Base-by-base conservation (phyloP, 331 rosid species). In the Stylosanthes scabra region DNA sequence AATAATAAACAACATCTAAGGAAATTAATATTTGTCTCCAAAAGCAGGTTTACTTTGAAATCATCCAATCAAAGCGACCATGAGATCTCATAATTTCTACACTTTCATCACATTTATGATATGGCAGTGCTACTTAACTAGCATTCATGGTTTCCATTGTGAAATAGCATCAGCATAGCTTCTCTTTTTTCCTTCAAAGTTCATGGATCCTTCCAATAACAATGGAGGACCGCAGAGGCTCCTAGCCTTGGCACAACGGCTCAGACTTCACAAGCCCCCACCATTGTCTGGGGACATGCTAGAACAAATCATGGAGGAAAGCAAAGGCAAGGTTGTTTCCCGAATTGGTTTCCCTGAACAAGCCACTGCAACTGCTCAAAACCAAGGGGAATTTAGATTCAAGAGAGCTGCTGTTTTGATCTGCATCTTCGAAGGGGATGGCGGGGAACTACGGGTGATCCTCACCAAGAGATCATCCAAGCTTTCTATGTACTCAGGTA, bases 401-500 rank as follows among this genome's bases (percentile, higher is more conserved):
- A 84, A 76, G 25, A 87, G 76, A 84, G 98, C 96, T 28, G 98
- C 96, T 67, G 97, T 93, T 72, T 77, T 93, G 88, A 78, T 93
- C 78, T 91, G 98, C 64, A 88, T 93, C 71, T 91, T 89, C 58
- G 93, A 91, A 85, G 97, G 93, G 39, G 91, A 84, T 52, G 84
- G 62, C 57, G 98, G 98, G 13, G 97, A 93, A 71, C 83, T 93
- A 6, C 87, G 98, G 11, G 98, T 93, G 40, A 82, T 93, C 60
- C 91, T 93, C 75, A 93, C 97, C 49, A 91, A 89, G 59, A 92
- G 98, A 2, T 87, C 97, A 15, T 86, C 95, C 16, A 58, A 67
- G 72, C 80, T 91, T 8, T 89, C 96, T 71, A 70, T 91, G 83
- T 97, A 91, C 72, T 89, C 98, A 34, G 98, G 98, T 91, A 45